These are phyloP conservation scores for Botrytis aclada DNA, from an alignment of 2,329 filamentous ascomycete species.

Conservation along the genomic window DNA sequence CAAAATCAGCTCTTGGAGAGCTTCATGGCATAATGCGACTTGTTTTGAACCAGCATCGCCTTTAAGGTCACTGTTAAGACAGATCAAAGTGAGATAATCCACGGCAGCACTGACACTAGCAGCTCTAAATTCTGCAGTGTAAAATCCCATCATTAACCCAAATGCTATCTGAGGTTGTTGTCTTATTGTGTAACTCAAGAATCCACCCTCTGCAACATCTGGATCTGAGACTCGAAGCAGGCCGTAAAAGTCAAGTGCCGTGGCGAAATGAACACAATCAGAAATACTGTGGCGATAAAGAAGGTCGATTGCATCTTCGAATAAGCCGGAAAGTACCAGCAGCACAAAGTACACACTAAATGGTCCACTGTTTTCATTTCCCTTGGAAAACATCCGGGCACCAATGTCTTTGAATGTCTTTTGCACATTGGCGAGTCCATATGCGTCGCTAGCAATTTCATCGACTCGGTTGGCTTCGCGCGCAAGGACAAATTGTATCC, in stretches of 20 bases:
- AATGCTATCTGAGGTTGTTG: conserved; percentile 85
- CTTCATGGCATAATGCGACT: conserved; percentile 82
- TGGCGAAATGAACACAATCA: conserved; percentile 90
- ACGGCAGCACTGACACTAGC: conserved; percentile 86
- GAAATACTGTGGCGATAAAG: conserved; percentile 89
- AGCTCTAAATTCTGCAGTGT: conserved; percentile 92
- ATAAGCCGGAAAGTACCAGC: conserved; percentile 86
- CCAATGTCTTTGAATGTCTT: conserved; percentile 84
- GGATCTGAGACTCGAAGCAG: conserved; percentile 84
- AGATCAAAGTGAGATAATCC: conserved; percentile 89
- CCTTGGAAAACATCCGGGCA: conserved; percentile 83
- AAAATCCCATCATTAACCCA: conserved; percentile 87
- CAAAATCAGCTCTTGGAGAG: conserved; percentile 88
- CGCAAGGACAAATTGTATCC: conserved; percentile 68
- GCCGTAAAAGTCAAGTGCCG: conserved; percentile 85
- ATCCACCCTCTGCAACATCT: conserved; percentile 67
- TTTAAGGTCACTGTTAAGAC: conserved; percentile 80
- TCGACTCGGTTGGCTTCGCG: conserved; percentile 61
- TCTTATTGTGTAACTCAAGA: conserved; percentile 63
- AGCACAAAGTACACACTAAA: conserved; percentile 94
- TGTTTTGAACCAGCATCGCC: conserved; percentile 74
- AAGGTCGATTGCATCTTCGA: conserved; percentile 88
- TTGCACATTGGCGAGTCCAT: conserved; percentile 66
- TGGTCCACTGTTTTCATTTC: conserved; percentile 65
- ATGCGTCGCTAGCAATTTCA: conserved; percentile 64